Evolutionary conservation across 345 rosid species (phyloP), one percentile per base, ranked within the genome.

Genomic region (Ceriops decandra): DNA sequence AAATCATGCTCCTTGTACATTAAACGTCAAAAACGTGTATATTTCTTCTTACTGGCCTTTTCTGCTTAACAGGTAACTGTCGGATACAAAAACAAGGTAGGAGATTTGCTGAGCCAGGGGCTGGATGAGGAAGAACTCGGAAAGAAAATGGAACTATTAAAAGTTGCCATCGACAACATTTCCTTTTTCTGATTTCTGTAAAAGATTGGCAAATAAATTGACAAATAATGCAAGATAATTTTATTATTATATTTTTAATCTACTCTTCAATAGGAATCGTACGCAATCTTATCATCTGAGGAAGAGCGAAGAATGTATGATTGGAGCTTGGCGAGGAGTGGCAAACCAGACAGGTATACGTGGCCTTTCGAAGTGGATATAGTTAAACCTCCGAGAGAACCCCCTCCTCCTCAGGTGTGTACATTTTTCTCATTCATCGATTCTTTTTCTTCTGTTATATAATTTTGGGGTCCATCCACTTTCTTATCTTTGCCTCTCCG

Each of bases 231-330:
- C 31, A 27, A 17, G 5, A 13, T 64, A 16, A 20, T 31, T 42
- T 63, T 2, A 16, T 49, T 21, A 24, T 2, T 33, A 6, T 7
- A 1, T n/a, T 52, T 9, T 49, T 9, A 21, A 24, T 56, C 6
- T 11, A 24, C 11, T 21, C 0, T 11, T 27, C 26, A 9, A 24
- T 51, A 93, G 98, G 96, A 90, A 66, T 83, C 97, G 0, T 86
- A 88, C 72, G 65, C 82, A 21, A 83, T 90, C 13, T 74, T 93
- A 70, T 90, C 96, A 5, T 51, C 91, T 1, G 73, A 32, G 60
- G 84, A 90, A 63, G 98, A 93, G 76, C 87, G 91, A 68, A 85
- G 98, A 75, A 32, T 93, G 85, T 93, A 93, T 52, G 97, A 90
- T 64, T 93, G 98, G 98, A 93, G 98, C 79, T 74, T 93, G 84